Conservation (phyloP, 2,329 filamentous ascomycete genomes). For the Exophiala calicioides region DNA sequence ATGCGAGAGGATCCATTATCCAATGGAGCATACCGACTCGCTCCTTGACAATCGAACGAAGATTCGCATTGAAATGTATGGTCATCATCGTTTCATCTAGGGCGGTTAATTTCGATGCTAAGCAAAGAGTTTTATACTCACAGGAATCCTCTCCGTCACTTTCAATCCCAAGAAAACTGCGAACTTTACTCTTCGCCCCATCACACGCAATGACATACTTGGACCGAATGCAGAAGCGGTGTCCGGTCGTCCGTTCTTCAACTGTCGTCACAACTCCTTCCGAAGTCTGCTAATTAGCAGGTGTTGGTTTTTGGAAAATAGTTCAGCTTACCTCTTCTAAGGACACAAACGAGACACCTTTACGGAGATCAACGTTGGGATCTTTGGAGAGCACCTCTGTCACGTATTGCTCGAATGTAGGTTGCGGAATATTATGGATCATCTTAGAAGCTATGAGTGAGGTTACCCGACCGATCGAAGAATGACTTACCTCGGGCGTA, state of each 20-base stretch:
- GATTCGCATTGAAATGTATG: constrained; percentile 47
- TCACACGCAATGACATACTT: constrained; percentile 22
- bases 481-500: constrained; percentile 37
- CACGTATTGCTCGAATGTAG: constrained; percentile 18
- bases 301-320: background rate
- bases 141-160: constrained; percentile 48
- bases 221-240: constrained; percentile 16
- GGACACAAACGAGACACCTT: constrained; percentile 36
- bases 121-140: constrained; percentile 28
- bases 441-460: no score
- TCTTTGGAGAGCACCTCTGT: constrained; percentile 17
- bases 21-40: constrained; percentile 49
- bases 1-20: constrained; percentile 46
- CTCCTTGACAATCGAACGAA: constrained; percentile 41
- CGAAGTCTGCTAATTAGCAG: constrained; percentile 33
- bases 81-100: constrained; percentile 51
- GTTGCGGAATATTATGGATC: constrained; percentile 25
- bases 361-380: constrained; percentile 16
- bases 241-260: constrained; percentile 17
- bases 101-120: constrained; percentile 7
- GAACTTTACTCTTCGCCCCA: constrained; percentile 21
- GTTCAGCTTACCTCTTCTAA: constrained; percentile 36
- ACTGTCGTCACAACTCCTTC: constrained; percentile 27
- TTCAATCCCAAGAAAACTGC: constrained; percentile 32
- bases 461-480: no score